Evolutionary conservation across 495 filamentous ascomycete species (phyloP).

Genomic region (Aspergillus indologenus): DNA sequence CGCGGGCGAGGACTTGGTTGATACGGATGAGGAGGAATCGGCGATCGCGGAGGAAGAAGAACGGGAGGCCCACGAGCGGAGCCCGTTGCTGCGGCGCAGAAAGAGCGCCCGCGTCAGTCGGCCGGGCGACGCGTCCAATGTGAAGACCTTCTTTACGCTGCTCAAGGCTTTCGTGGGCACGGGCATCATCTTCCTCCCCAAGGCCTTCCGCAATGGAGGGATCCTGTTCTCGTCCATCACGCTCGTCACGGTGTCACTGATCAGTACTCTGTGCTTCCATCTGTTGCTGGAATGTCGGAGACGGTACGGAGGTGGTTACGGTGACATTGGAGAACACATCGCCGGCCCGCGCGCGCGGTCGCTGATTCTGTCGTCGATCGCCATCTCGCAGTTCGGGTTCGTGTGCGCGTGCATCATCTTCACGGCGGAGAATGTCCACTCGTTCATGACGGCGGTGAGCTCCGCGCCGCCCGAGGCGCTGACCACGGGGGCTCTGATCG

Average conservation of each 20-base stretch:
- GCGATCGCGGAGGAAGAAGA: slow-evolving; percentile 34
- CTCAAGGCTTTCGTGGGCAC: slow-evolving; percentile 93
- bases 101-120: slow-evolving; percentile 40
- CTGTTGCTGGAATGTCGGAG: slow-evolving; percentile 78
- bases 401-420: slow-evolving; percentile 94
- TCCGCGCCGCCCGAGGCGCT: slow-evolving; percentile 61
- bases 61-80: slow-evolving; percentile 30
- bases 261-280: slow-evolving; percentile 89
- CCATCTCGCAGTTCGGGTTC: slow-evolving; percentile 86
- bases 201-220: slow-evolving; percentile 84
- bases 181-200: slow-evolving; percentile 84
- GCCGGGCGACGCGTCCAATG: slow-evolving; percentile 54
- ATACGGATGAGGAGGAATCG: slow-evolving; percentile 57
- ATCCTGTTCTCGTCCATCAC: slow-evolving; percentile 90
- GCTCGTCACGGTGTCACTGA: slow-evolving; percentile 66
- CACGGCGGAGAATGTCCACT: slow-evolving; percentile 84
- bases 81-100: slow-evolving; percentile 53
- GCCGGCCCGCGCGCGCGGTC: slow-evolving; percentile 79
- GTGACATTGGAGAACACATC: slow-evolving; percentile 81
- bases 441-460: slow-evolving; percentile 71
- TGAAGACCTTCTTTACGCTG: slow-evolving; percentile 68
- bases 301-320: slow-evolving; percentile 76
- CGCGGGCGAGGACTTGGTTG: slow-evolving; percentile 66
- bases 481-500: slow-evolving; percentile 71
- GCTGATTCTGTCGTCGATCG: slow-evolving; percentile 76